Evolutionary conservation across 805 yeast genomes (phyloP).

Genomic region (Saccharomyces cerevisiae): DNA sequence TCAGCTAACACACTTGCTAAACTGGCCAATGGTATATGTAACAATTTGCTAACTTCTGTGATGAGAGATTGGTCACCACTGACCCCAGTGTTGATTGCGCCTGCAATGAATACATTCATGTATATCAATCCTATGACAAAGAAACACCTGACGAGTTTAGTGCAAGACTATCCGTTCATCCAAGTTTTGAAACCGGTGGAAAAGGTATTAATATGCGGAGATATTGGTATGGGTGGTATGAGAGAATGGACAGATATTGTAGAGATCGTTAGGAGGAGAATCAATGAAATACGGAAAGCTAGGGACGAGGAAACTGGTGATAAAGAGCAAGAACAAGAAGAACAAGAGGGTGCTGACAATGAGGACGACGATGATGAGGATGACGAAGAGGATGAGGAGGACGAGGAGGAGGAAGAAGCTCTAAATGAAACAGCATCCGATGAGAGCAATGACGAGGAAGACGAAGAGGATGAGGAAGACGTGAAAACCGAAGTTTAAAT

Average conservation of each 20-base stretch:
- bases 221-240: conserved; percentile 90
- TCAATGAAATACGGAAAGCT: conserved; percentile 22
- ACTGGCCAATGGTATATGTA: conserved; percentile 67
- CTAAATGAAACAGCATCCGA: conserved; percentile 37
- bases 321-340: conserved; percentile 6
- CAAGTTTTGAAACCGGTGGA: conserved; percentile 73
- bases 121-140: conserved; percentile 74
- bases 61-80: conserved; percentile 73
- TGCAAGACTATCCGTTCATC: conserved; percentile 68
- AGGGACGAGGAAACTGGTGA: conserved; percentile 20
- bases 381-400: conserved; percentile 35
- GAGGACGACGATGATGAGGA: conserved; percentile 42
- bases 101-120: conserved; percentile 83
- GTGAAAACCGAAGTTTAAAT: not conserved
- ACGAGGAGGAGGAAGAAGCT: conserved; percentile 38
- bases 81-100: conserved; percentile 66
- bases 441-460: conserved; percentile 35
- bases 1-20: conserved; percentile 76
- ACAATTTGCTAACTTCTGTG: conserved; percentile 64
- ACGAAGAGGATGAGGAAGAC: conserved; percentile 17
- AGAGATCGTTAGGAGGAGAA: conserved; percentile 41
- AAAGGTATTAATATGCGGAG: conserved; percentile 73
- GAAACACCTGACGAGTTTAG: conserved; percentile 52
- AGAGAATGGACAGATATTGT: conserved; percentile 81
- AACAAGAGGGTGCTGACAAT: conserved; percentile 37